Evolutionary conservation across 2,329 filamentous ascomycete genomes (phyloP).

Genomic region (Byssochlamys sp.): DNA sequence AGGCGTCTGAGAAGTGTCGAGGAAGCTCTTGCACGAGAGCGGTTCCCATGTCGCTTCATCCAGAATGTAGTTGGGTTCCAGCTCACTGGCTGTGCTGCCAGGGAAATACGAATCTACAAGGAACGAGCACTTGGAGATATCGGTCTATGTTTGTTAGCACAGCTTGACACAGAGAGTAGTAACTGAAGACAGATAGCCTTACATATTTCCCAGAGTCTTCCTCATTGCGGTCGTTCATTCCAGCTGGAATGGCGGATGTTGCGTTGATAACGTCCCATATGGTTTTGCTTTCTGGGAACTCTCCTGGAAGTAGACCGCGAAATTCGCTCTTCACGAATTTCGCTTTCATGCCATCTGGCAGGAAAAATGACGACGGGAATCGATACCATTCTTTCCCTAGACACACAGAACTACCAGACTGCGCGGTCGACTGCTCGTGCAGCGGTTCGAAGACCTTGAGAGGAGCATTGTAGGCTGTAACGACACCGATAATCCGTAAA

Average conservation of each 20-base stretch:
- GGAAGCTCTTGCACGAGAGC: conserved; percentile 65
- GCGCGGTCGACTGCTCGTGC: conserved; percentile 43
- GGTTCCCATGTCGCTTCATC: conserved; percentile 69
- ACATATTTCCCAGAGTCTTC: conserved; percentile 84
- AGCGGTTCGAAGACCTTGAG: conserved; percentile 50
- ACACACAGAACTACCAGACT: conserved; percentile 63
- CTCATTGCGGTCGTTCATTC: conserved; percentile 85
- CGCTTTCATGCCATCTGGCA: conserved; percentile 71
- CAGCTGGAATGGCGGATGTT: conserved; percentile 70
- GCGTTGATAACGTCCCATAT: conserved; percentile 68
- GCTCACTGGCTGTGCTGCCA: conserved; percentile 46
- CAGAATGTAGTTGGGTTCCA: conserved; percentile 71
- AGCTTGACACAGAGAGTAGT: conserved; percentile 1
- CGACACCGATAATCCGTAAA: conserved; percentile 64
- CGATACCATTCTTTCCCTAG: conserved; percentile 97
- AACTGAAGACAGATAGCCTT: conserved; percentile 19
- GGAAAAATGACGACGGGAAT: conserved; percentile 84
- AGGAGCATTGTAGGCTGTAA: conserved; percentile 75
- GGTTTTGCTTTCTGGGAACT: conserved; percentile 66
- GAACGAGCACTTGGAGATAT: conserved; percentile 67
- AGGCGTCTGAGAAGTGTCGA: conserved; percentile 68
- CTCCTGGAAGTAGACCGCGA: conserved; percentile 74
- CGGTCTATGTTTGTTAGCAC: conserved; percentile 38
- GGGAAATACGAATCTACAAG: conserved; percentile 80
- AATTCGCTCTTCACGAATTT: conserved; percentile 92